Conservation (phyloP, 2,329 filamentous ascomycete genomes). For the Davidsoniella neocaledoniae region DNA sequence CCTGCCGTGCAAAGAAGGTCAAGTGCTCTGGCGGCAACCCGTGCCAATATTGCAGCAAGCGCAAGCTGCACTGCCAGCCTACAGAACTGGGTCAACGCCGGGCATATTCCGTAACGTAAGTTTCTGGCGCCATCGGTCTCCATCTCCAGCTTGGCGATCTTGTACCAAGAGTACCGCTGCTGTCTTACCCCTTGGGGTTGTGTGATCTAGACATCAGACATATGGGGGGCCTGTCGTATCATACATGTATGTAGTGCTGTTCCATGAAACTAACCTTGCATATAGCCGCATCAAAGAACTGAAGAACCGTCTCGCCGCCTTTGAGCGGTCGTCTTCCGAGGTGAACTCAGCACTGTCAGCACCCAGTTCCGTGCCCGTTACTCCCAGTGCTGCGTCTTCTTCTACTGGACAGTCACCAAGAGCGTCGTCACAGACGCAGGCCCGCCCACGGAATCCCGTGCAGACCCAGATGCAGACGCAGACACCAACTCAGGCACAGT, state of each 20-base stretch:
- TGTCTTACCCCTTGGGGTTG: too few relatives aligned
- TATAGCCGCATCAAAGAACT: slow-evolving; percentile 14
- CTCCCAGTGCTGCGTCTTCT: background rate
- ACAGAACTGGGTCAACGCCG: slow-evolving; percentile 9
- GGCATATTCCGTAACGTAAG: slow-evolving; percentile 13
- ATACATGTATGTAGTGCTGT: background rate
- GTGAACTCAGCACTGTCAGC: background rate
- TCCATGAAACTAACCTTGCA: too few relatives aligned
- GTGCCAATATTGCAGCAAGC: slow-evolving; percentile 12
- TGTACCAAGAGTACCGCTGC: background rate
- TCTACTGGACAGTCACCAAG: too few relatives aligned
- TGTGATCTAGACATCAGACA: too few relatives aligned
- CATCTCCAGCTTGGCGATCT: background rate
- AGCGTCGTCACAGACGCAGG: background rate
- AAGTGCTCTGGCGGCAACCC: slow-evolving; percentile 12
- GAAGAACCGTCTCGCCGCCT: slow-evolving; percentile 13
- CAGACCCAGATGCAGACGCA: background rate
- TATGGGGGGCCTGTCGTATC: background rate
- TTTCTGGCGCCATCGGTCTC: background rate
- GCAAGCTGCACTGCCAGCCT: slow-evolving; percentile 9
- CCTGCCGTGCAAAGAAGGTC: slow-evolving; percentile 12
- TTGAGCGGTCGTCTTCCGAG: slow-evolving; percentile 9
- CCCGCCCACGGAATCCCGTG: background rate
- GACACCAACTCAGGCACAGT: background rate
- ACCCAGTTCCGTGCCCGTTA: background rate